Base-by-base conservation (phyloP, 2,329 filamentous ascomycete genomes). In the Neurospora crassa region DNA sequence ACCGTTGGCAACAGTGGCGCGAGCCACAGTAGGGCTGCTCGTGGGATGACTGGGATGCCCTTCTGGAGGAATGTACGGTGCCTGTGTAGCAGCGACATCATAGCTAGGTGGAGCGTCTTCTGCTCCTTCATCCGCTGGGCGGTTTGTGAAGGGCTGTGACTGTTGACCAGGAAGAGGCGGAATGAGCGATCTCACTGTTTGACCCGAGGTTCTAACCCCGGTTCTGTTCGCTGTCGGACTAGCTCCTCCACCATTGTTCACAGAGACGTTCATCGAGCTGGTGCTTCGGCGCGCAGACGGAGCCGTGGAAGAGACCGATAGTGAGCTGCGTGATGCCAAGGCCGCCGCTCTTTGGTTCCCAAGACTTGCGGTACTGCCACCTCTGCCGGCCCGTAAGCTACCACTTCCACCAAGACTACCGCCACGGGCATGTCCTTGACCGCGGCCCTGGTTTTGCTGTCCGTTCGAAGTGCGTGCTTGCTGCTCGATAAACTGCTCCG, bases 401-500 rank as follows among this genome's bases (percentile, higher is more conserved):
- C 69, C 70, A 34, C 29, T 67, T 47, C 24, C 45, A 47, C 40
- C 40, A 37, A 40, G 59, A n/a, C 29, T 68, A 24, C 68, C 68
- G 8, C 76, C 67, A 8, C 68, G n/a, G 16, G 43, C n/a, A 14
- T 69, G 53, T 68, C 43, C 45, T 2, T 67, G 37, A 20, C 68
- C 68, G 3, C 73, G 18, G 45, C 69, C n/a, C 71, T 43, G 78
- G 78, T 69, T 81, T 14, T 41, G 37, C 10, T 34, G 43, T 40
- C 59, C 29, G 34, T 67, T 16, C 67, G 59, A 24, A 6, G 18
- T 68, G 6, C 82, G 81, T 6, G 83, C 86, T 77, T 90, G 88
- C 74, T 89, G 88, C 75, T 91, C 88, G 71, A 94, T 91, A 74
- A 86, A 92, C 73, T 90, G 88, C 77, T 91, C 89, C 0, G 90